Percentiles rank a stretch among this genome's conserved stretches.
These are phyloP conservation scores for Colletotrichum cereale DNA, from an alignment of 2,329 filamentous ascomycete species.

Conservation along the genomic window DNA sequence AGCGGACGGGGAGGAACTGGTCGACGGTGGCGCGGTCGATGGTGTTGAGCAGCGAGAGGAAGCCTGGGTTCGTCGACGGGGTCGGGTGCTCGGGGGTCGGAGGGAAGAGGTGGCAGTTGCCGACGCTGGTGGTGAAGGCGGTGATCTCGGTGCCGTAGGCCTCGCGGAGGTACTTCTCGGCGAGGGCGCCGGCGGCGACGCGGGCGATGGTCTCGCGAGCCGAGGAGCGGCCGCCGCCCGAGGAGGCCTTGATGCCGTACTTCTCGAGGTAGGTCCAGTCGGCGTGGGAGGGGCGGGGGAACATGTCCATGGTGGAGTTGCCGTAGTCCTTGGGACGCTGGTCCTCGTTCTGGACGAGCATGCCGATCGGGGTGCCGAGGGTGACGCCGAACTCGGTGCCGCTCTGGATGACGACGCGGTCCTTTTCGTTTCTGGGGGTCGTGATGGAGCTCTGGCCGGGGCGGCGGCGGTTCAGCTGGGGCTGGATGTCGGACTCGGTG, in stretches of 20 bases:
- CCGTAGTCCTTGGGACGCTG: constrained; percentile 94
- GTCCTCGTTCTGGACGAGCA: constrained; percentile 92
- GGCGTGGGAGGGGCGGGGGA: constrained; percentile 91
- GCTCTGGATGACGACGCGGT: constrained; percentile 91
- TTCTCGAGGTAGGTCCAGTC: constrained; percentile 98
- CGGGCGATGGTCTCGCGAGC: constrained; percentile 96
- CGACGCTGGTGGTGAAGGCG: constrained; percentile 89
- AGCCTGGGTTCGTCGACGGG: constrained; percentile 81
- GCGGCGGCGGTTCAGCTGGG: constrained; percentile 90
- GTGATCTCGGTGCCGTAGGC: constrained; percentile 91
- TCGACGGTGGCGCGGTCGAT: constrained; percentile 85
- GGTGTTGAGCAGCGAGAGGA: constrained; percentile 78
- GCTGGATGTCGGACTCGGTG: constrained; percentile 89
- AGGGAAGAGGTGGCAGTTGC: constrained; percentile 81
- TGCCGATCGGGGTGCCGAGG: constrained; percentile 88
- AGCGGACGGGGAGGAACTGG: constrained; percentile 85
- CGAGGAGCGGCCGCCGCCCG: constrained; percentile 87
- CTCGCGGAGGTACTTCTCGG: constrained; percentile 88
- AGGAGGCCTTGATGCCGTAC: constrained; percentile 91
- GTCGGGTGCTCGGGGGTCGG: constrained; percentile 76
- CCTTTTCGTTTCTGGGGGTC: constrained; percentile 93
- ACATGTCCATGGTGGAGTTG: constrained; percentile 88
- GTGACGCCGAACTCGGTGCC: constrained; percentile 92
- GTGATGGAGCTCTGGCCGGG: constrained; percentile 92
- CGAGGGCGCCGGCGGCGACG: constrained; percentile 91